Base-by-base conservation (phyloP, 2,329 filamentous ascomycete species). In the Trematosphaeria pertusa region DNA sequence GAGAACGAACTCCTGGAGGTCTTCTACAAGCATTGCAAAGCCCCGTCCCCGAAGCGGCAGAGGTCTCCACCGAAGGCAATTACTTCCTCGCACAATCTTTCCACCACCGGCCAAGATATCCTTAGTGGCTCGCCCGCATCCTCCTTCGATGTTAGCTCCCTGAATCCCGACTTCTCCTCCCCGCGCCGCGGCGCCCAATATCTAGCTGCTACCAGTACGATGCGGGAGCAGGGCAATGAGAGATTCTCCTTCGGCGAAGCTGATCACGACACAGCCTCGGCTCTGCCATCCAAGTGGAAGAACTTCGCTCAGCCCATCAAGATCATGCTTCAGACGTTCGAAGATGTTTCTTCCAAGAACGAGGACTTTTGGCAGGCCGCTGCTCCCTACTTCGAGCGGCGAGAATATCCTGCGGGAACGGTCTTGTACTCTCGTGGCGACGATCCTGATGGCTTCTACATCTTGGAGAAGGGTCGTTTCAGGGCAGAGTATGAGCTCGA, bases 281-380 rank as follows among this genome's bases (percentile, higher is more conserved):
- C 41, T 3, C 35, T 59, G 0, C 55, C 64, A 5, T 79, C 82
- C 1, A 88, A 86, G 64, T 97, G 92, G 88, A 86, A 88, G 62
- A 85, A 86, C 58, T 95, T 97, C 70, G 89, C 89, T 56, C 91
- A 97, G 67, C 94, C 94, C 0, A 82, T 97, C 6, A 88, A 90
- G 1, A 84, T 99, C 36, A 90, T 99, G 71, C 81, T 99, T 18
- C 93, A 97, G 69, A 90, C 94, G n/a, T 97, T 99, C 75, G 88
- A 94, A 65, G 89, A 91, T 34, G 78, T 97, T 10, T 95, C 89
- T 40, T 78, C 85, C 41, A 86, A 89, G 70, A 94, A 93, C 64
- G 91, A 96, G 70, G 92, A 97, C 71, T 97, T 97, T 69, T 99
- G 94, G 94, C 93, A 92, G 72, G 84, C 84, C 1, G 87, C 86